phyloP scores from a whole-genome alignment of 352 stramenopile species.

The Pythium monospermum region DNA sequence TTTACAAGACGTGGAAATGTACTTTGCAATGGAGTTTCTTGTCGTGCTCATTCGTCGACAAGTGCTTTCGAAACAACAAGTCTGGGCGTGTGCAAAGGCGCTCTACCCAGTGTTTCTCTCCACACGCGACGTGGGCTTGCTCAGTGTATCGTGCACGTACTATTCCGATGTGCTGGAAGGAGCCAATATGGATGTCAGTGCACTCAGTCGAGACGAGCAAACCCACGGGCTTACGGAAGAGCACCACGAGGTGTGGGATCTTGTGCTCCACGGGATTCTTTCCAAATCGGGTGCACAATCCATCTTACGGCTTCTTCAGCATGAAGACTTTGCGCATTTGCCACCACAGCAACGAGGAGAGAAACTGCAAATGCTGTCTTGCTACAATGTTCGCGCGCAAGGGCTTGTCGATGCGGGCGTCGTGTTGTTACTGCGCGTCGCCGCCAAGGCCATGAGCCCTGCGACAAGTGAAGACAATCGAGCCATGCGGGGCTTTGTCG shows the following conservation, averaged over 20 bases:
- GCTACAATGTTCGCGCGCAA: slow-evolving; percentile 64
- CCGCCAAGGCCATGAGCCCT: slow-evolving; percentile 38
- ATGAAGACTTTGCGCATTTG: slow-evolving; percentile 18
- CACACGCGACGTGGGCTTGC: slow-evolving; percentile 30
- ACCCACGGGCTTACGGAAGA: slow-evolving; percentile 10
- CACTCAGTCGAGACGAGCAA: slow-evolving; percentile 16
- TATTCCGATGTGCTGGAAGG: slow-evolving; percentile 60
- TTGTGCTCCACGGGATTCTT: slow-evolving; percentile 42
- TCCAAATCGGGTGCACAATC: slow-evolving; percentile 24
- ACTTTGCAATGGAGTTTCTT: slow-evolving; percentile 63
- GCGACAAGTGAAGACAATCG: slow-evolving; percentile 4
- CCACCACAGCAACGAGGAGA: background rate
- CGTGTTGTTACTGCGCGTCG: slow-evolving; percentile 57
- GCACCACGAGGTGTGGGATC: slow-evolving; percentile 40
- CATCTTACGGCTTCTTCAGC: slow-evolving; percentile 47
- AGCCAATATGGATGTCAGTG: slow-evolving; percentile 36
- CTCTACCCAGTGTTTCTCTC: slow-evolving; percentile 41
- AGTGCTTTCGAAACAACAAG: slow-evolving; percentile 39
- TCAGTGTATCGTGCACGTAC: slow-evolving; percentile 57
- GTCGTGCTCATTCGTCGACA: slow-evolving; percentile 53
- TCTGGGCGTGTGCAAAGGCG: slow-evolving; percentile 44
- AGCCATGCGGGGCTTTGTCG: slow-evolving; percentile 37
- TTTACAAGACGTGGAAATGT: slow-evolving; percentile 46
- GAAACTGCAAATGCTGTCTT: slow-evolving; percentile 52
- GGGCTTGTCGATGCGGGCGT: slow-evolving; percentile 58